phyloP scores from a whole-genome alignment of 2,329 filamentous ascomycete genomes.

The Penicillium psychrosexuale region DNA sequence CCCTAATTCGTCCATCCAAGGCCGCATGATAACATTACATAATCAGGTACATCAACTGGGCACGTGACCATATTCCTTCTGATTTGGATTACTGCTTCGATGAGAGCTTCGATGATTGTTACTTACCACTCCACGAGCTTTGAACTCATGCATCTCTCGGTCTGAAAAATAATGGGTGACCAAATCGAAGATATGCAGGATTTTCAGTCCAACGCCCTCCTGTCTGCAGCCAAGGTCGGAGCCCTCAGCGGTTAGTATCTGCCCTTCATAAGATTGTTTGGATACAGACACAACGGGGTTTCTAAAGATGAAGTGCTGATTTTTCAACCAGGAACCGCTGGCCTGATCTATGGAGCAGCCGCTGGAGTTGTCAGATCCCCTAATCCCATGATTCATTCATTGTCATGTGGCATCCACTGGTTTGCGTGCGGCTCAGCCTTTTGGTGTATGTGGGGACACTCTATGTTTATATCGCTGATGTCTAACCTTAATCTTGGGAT shows the following conservation, averaged over 20 bases:
- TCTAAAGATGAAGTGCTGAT: background rate
- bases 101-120: background rate
- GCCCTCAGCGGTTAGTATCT: constrained; percentile 53
- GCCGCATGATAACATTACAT: constrained; percentile 6
- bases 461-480: background rate
- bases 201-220: constrained; percentile 20
- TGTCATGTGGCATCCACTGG: constrained; percentile 74
- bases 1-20: background rate
- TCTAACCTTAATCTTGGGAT: constrained; percentile 20
- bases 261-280: constrained; percentile 5
- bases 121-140: constrained; percentile 1
- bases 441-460: constrained; percentile 59
- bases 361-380: constrained; percentile 68
- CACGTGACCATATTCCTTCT: constrained; percentile 12
- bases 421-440: constrained; percentile 73
- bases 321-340: constrained; percentile 41
- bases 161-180: constrained; percentile 29
- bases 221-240: constrained; percentile 57
- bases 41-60: background rate
- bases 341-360: constrained; percentile 64
- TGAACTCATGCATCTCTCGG: constrained; percentile 7
- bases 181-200: constrained; percentile 14
- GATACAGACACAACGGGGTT: background rate
- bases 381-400: constrained; percentile 65
- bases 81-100: constrained; percentile 1